Conservation (phyloP, 192 early-diverging fungal genomes). For the Coemansia sp. region DNA sequence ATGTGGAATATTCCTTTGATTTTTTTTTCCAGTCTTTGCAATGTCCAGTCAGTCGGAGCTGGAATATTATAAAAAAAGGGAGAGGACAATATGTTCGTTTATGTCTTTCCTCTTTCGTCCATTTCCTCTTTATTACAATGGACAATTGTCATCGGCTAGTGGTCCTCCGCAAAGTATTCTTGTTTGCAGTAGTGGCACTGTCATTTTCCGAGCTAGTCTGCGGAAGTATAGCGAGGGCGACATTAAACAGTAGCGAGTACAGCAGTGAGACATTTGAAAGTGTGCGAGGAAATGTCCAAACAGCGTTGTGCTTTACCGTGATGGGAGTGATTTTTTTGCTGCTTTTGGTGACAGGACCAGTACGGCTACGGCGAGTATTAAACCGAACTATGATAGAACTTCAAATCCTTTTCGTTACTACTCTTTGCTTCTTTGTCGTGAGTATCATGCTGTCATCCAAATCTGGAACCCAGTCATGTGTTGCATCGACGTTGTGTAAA, state of each 20-base stretch:
- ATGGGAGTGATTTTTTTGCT: constrained; percentile 18
- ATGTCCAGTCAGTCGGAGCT: background rate
- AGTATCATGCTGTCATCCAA: constrained; percentile 30
- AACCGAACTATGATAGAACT: constrained; percentile 40
- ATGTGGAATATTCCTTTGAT: background rate
- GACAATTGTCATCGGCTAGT: constrained; percentile 20
- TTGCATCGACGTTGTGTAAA: constrained; percentile 15
- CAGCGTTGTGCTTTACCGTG: background rate
- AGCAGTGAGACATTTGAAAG: background rate
- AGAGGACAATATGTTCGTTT: background rate
- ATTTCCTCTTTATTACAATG: constrained; percentile 8
- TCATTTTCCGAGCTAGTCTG: constrained; percentile 10
- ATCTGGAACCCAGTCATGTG: constrained; percentile 11
- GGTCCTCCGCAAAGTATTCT: constrained; percentile 13
- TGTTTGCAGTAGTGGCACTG: constrained; percentile 3
- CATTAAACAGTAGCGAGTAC: constrained; percentile 6
- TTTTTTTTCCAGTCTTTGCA: background rate
- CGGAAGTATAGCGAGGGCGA: constrained; percentile 18
- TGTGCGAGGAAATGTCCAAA: too few relatives aligned
- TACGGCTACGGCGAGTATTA: constrained; percentile 23
- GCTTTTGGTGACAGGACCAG: constrained; percentile 13
- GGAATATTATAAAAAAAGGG: background rate
- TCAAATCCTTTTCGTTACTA: constrained; percentile 9
- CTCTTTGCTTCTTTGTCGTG: constrained; percentile 24
- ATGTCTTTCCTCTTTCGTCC: background rate